Evolutionary conservation across 352 stramenopile species (phyloP).

Genomic region (Globisporangium cederbergense): DNA sequence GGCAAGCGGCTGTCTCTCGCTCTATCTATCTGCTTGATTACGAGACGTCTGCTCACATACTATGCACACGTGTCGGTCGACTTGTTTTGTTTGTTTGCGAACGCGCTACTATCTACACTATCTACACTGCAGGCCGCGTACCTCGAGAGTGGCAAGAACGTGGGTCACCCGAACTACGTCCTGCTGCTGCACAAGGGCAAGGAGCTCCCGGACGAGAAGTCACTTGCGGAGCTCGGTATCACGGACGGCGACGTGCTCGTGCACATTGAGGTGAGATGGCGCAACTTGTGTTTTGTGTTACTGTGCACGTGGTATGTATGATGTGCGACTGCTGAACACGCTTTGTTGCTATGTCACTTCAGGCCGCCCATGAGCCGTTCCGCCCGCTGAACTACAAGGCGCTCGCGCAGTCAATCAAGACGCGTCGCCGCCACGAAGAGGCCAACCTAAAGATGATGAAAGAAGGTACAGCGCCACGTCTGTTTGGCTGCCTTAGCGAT

Average conservation of each 20-base stretch:
- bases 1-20: slow-evolving; percentile 14
- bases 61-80: neutral
- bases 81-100: neutral
- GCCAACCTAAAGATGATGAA: slow-evolving; percentile 83
- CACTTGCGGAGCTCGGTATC: slow-evolving; percentile 72
- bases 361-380: slow-evolving; percentile 80
- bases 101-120: too few species aligned
- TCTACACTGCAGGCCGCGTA: slow-evolving; percentile 46
- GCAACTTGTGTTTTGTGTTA: neutral
- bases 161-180: slow-evolving; percentile 71
- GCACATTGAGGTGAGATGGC: slow-evolving; percentile 62
- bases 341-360: neutral
- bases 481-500: neutral
- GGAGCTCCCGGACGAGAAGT: slow-evolving; percentile 84
- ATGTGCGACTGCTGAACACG: neutral
- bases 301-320: neutral
- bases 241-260: slow-evolving; percentile 76
- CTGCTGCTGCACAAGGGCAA: slow-evolving; percentile 85
- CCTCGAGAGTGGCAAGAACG: slow-evolving; percentile 67
- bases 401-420: slow-evolving; percentile 76
- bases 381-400: slow-evolving; percentile 84
- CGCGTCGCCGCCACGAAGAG: slow-evolving; percentile 75
- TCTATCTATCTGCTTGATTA: neutral
- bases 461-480: slow-evolving; percentile 33
- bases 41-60: neutral